Conservation (phyloP, 139 green algal species). For the Volvox reticuliferus region DNA sequence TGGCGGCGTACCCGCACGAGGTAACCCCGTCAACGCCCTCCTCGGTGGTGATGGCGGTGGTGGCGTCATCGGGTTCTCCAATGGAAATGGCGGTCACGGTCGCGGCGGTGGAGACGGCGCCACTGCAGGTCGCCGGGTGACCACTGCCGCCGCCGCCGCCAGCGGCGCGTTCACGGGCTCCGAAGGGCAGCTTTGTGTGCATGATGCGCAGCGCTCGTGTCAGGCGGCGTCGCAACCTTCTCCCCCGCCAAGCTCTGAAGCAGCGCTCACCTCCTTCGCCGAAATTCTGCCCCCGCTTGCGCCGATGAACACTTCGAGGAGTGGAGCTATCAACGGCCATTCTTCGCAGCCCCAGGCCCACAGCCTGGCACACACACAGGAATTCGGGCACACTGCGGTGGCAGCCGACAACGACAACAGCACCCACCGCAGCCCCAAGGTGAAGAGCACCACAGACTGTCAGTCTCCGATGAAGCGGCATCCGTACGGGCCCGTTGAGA, state of each 20-base stretch:
- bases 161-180: neutral
- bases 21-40: neutral
- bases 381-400: no score
- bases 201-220: no score
- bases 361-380: neutral
- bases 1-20: neutral
- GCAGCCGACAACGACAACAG: neutral
- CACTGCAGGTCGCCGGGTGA: no score
- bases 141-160: no score
- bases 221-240: neutral
- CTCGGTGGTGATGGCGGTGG: neutral
- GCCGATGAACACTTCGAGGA: no score
- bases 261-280: neutral
- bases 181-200: neutral
- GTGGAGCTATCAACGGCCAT: no score
- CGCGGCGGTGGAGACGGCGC: no score
- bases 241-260: neutral
- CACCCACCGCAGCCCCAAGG: neutral
- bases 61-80: neutral
- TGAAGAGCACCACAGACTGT: neutral
- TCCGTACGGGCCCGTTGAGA: neutral
- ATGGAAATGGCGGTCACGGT: no score
- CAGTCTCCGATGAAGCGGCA: neutral
- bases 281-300: neutral
- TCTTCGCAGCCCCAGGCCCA: no score